Evolutionary conservation across 2,329 filamentous ascomycete species (phyloP).

Genomic region (Thelonectria rubi): DNA sequence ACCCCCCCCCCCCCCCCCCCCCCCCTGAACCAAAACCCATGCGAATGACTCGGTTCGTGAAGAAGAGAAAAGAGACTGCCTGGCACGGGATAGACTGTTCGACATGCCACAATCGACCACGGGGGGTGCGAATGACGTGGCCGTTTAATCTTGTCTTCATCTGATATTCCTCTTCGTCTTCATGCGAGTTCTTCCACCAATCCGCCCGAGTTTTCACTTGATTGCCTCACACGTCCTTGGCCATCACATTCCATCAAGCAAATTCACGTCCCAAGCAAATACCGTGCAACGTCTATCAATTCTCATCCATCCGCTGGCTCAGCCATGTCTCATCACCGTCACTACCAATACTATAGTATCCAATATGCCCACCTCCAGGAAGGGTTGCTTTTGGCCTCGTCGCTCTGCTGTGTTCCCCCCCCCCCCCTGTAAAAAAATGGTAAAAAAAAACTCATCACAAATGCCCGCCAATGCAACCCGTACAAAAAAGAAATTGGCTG

Average conservation of each 20-base stretch:
- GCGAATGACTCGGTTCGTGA: too few species aligned
- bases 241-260: neutral
- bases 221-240: neutral
- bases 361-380: conserved; percentile 11
- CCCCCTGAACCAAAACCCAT: conserved; percentile 4
- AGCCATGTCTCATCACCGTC: neutral
- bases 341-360: conserved; percentile 8
- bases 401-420: conserved; percentile 32
- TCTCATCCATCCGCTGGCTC: conserved; percentile 6
- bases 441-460: conserved; percentile 16
- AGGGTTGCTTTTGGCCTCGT: conserved; percentile 25
- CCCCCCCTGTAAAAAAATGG: conserved; percentile 16
- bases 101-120: neutral
- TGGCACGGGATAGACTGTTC: neutral
- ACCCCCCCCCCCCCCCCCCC: too few species aligned
- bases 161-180: conserved; percentile 3
- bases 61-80: neutral
- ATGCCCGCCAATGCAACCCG: conserved; percentile 37
- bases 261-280: too few species aligned
- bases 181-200: conserved; percentile 13
- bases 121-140: neutral
- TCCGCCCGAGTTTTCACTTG: neutral
- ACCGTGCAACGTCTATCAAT: conserved; percentile 8
- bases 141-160: conserved; percentile 18
- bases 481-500: conserved; percentile 14